phyloP scores from a whole-genome alignment of 2,329 filamentous ascomycete genomes.

The Trichoderma sp. region DNA sequence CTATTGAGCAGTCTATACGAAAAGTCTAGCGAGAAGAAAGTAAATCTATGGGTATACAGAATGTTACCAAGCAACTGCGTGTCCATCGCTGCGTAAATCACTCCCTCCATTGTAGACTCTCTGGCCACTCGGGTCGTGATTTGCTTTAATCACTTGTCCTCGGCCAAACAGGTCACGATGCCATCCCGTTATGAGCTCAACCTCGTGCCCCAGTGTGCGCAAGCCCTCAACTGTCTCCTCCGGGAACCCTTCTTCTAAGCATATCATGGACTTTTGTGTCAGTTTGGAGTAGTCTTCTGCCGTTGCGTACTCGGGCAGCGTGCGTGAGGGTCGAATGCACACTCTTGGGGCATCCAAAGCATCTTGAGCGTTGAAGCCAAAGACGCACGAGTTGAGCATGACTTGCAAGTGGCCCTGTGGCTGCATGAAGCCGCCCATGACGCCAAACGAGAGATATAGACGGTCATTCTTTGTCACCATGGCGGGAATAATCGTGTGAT shows the following conservation, averaged over 20 bases:
- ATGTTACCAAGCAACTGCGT: conserved; percentile 12
- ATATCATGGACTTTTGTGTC: neutral
- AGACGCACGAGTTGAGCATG: conserved; percentile 21
- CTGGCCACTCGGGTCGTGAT: neutral
- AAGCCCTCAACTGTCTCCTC: neutral
- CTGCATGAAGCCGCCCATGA: conserved; percentile 20
- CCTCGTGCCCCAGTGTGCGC: conserved; percentile 17
- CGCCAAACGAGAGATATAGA: neutral
- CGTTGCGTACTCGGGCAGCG: conserved; percentile 8
- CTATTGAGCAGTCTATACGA: too few species aligned
- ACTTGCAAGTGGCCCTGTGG: conserved; percentile 20
- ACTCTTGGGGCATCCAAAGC: conserved; percentile 15
- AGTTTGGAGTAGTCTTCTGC: conserved; percentile 10
- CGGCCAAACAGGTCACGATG: conserved; percentile 13
- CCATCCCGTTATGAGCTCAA: conserved; percentile 10
- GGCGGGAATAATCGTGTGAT: conserved; percentile 21
- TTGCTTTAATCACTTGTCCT: conserved; percentile 13
- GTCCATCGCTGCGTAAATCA: conserved; percentile 13
- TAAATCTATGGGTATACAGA: neutral
- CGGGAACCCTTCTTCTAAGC: conserved; percentile 12
- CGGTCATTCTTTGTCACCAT: conserved; percentile 5
- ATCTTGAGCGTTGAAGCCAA: conserved; percentile 22
- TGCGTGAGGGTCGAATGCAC: conserved; percentile 6
- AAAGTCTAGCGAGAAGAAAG: neutral
- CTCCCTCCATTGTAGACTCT: conserved; percentile 11